Percentiles rank a stretch among this genome's conserved stretches.
Conservation (phyloP, 208 protist genomes). For the Crithidia thermophila region DNA sequence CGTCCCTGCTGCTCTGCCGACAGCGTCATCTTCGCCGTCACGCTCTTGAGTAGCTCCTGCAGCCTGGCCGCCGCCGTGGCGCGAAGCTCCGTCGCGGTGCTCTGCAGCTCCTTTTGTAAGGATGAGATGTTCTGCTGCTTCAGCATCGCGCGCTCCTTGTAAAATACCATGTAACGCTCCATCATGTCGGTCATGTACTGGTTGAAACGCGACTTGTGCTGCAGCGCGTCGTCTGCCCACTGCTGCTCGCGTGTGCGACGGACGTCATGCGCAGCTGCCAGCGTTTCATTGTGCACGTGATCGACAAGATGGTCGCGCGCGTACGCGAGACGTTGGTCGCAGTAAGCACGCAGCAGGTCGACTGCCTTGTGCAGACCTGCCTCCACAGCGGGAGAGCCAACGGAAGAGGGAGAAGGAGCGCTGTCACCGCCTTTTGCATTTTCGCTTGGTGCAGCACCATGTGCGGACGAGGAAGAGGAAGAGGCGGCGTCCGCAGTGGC, state of each 20-base stretch:
- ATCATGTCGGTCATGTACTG: constrained; percentile 49
- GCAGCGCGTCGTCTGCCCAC: constrained; percentile 49
- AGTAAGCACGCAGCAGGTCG: constrained; percentile 42
- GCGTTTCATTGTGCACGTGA: constrained; percentile 55
- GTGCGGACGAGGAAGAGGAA: not conserved
- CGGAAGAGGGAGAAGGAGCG: too few relatives aligned
- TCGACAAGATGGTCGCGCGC: constrained; percentile 53
- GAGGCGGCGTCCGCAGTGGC: not conserved
- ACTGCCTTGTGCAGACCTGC: constrained; percentile 29
- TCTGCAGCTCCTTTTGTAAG: constrained; percentile 36
- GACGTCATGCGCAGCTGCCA: constrained; percentile 45
- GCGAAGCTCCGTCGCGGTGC: constrained; percentile 26
- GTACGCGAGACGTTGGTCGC: constrained; percentile 35
- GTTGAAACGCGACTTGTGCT: constrained; percentile 41
- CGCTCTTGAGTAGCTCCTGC: constrained; percentile 28
- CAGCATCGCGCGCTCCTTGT: constrained; percentile 37
- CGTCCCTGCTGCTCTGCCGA: constrained; percentile 18
- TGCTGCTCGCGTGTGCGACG: constrained; percentile 35
- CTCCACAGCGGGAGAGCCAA: constrained; percentile 9
- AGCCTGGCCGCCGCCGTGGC: constrained; percentile 23
- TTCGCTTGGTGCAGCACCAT: not conserved
- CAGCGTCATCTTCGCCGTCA: constrained; percentile 30
- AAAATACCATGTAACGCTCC: constrained; percentile 46
- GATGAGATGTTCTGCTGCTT: constrained; percentile 37
- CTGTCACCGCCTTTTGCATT: not conserved